Evolutionary conservation across 768 basidiomycete species (phyloP).

Genomic region (Hypholoma fasciculare): DNA sequence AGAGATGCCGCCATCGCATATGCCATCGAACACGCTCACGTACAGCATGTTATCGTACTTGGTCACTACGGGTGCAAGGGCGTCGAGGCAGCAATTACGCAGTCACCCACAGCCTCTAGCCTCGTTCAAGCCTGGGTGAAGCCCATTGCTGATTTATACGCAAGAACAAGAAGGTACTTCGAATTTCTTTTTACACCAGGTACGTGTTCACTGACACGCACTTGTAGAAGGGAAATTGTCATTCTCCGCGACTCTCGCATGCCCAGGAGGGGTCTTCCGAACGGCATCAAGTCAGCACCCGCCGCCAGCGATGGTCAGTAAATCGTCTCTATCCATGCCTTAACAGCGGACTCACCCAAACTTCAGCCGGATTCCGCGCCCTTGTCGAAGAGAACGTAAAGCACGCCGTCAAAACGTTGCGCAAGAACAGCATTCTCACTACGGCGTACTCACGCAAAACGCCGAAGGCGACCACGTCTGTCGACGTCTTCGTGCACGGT

Average conservation of each 20-base stretch:
- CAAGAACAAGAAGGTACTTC: conserved; percentile 28
- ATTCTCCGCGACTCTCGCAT: conserved; percentile 31
- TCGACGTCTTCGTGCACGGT: conserved; percentile 51
- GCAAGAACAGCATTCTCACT: conserved; percentile 35
- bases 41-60: conserved; percentile 37
- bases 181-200: neutral
- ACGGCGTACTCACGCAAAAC: conserved; percentile 20
- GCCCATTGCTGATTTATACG: conserved; percentile 31
- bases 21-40: conserved; percentile 31
- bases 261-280: conserved; percentile 25
- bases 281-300: conserved; percentile 21
- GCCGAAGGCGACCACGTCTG: conserved; percentile 16
- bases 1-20: conserved; percentile 34
- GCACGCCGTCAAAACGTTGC: conserved; percentile 38
- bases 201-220: neutral
- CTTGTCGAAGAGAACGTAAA: conserved; percentile 55
- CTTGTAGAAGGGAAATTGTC: conserved; percentile 32
- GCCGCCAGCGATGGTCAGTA: conserved; percentile 23
- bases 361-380: conserved; percentile 33
- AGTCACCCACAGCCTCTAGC: conserved; percentile 18
- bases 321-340: neutral
- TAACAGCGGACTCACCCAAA: neutral
- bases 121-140: conserved; percentile 31
- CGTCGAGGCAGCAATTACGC: conserved; percentile 31
- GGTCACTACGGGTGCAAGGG: conserved; percentile 41